phyloP scores from a whole-genome alignment of 495 filamentous ascomycete genomes.

The Durotheca rogersii region DNA sequence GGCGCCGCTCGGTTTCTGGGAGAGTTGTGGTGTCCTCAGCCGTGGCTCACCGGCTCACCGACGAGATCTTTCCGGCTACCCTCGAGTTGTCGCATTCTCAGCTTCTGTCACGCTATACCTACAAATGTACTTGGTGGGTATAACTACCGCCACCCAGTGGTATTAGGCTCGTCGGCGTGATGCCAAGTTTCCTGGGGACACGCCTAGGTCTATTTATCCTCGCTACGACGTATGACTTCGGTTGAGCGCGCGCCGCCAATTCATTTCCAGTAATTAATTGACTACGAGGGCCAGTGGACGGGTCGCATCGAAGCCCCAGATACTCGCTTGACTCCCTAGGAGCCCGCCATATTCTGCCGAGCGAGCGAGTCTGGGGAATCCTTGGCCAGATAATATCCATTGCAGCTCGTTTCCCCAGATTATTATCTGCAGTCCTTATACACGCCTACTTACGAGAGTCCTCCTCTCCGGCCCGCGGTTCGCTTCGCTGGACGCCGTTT shows the following conservation, averaged over 20 bases:
- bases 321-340: no score
- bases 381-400: conserved; percentile 18
- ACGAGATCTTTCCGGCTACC: no score
- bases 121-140: no score
- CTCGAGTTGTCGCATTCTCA: no score
- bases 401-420: conserved; percentile 20
- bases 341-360: conserved; percentile 8
- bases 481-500: conserved; percentile 8
- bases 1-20: no score
- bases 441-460: no score
- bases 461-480: no score
- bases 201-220: conserved; percentile 22
- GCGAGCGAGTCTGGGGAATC: conserved; percentile 25
- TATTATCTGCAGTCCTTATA: conserved; percentile 3
- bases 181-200: conserved; percentile 16
- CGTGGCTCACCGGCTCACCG: no score
- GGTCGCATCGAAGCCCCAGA: conserved; percentile 11
- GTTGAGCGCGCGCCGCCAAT: neutral
- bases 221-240: conserved; percentile 1
- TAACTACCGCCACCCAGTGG: conserved; percentile 2
- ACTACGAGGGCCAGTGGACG: conserved; percentile 4
- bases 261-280: conserved; percentile 21
- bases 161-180: neutral
- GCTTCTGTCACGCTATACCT: no score
- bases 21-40: no score